Percentiles rank a stretch among this genome's conserved stretches.
These are phyloP conservation scores for Trametes elegans DNA, from an alignment of 768 basidiomycete species.

Conservation along the genomic window DNA sequence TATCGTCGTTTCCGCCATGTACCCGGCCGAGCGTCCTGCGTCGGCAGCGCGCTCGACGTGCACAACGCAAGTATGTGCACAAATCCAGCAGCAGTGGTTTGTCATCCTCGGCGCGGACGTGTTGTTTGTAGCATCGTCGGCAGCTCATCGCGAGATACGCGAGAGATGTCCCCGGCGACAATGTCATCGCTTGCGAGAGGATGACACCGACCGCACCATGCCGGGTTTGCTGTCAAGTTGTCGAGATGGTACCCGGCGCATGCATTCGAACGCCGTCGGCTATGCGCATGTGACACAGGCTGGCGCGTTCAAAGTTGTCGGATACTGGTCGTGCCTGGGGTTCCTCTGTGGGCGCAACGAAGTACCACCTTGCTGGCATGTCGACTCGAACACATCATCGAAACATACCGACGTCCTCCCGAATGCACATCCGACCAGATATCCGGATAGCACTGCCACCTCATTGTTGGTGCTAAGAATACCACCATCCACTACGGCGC, in stretches of 20 bases:
- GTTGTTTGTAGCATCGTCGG: background rate
- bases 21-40: constrained; percentile 9
- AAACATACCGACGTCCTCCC: constrained; percentile 7
- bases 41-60: background rate
- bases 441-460: background rate
- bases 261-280: background rate
- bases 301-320: too few relatives aligned
- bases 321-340: background rate
- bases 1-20: background rate
- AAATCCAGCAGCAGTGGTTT: background rate
- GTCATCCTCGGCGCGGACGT: constrained; percentile 3
- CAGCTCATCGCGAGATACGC: background rate
- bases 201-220: background rate
- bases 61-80: background rate
- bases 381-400: background rate
- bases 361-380: too few relatives aligned
- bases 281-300: too few relatives aligned
- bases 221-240: background rate
- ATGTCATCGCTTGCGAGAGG: too few relatives aligned
- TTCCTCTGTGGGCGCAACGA: too few relatives aligned
- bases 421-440: constrained; percentile 2
- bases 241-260: background rate
- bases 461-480: background rate
- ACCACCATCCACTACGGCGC: background rate
- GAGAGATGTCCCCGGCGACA: background rate